Percentiles rank a stretch among this genome's conserved stretches.
phyloP scores from a whole-genome alignment of 495 filamentous ascomycete genomes.

The Tuber brumale region DNA sequence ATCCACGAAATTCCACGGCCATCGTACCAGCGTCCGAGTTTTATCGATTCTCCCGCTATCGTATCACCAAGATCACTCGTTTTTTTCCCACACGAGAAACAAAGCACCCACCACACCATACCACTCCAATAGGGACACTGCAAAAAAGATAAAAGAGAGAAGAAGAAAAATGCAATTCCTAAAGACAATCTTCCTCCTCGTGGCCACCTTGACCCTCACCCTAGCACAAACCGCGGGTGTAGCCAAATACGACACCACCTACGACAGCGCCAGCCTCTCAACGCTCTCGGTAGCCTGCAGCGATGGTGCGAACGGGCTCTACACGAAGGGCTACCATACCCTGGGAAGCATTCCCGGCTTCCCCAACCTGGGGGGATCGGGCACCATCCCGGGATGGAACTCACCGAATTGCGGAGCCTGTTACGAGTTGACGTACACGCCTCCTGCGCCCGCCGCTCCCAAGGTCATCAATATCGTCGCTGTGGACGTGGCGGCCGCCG shows the following conservation, averaged over 20 bases:
- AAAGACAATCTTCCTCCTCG: constrained; percentile 45
- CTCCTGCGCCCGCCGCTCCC: constrained; percentile 43
- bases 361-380: constrained; percentile 58
- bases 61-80: neutral
- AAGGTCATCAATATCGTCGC: constrained; percentile 58
- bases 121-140: neutral
- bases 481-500: constrained; percentile 56
- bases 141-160: neutral
- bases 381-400: constrained; percentile 56
- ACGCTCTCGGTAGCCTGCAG: constrained; percentile 52
- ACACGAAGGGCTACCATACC: constrained; percentile 49
- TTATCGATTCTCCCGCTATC: neutral
- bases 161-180: constrained; percentile 50
- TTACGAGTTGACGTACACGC: constrained; percentile 55
- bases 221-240: constrained; percentile 15
- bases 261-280: constrained; percentile 49
- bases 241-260: constrained; percentile 56
- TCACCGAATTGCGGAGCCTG: constrained; percentile 60
- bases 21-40: neutral
- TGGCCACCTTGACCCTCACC: constrained; percentile 40
- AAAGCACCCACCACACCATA: neutral
- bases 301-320: constrained; percentile 55
- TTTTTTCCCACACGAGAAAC: neutral
- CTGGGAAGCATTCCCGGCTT: constrained; percentile 44
- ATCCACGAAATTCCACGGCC: neutral